Evolutionary conservation across 192 early-diverging fungal species (phyloP).

Genomic region (Endogone sp.): DNA sequence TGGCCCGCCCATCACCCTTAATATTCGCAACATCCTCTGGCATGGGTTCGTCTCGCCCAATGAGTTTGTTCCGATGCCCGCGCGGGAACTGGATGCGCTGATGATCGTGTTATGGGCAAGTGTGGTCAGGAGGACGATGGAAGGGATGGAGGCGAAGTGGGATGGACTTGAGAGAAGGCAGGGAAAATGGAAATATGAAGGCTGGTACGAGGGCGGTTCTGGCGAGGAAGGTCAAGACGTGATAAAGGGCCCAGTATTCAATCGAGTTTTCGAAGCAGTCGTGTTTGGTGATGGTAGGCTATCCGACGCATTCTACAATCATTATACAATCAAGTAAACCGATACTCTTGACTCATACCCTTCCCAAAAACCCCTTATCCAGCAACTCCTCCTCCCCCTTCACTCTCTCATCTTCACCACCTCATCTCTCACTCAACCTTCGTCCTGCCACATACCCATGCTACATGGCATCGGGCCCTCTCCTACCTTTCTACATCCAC

Average conservation of each 20-base stretch:
- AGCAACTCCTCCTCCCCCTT: not conserved
- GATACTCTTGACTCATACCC: no score
- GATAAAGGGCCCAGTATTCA: not conserved
- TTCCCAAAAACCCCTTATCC: not conserved
- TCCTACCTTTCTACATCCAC: constrained; percentile 1
- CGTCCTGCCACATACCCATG: not conserved
- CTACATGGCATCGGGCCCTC: constrained; percentile 9
- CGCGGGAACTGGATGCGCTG: constrained; percentile 5
- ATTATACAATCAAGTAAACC: not conserved
- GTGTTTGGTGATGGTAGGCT: constrained; percentile 12
- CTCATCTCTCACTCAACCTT: constrained; percentile 7
- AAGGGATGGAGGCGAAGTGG: not conserved
- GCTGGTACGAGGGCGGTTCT: not conserved
- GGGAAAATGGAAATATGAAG: not conserved
- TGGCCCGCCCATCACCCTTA: constrained; percentile 18
- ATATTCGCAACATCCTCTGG: constrained; percentile 22
- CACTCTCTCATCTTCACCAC: not conserved
- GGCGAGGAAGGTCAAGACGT: not conserved
- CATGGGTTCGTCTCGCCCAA: constrained; percentile 17
- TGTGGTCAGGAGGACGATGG: constrained; percentile 4
- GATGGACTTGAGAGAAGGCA: not conserved
- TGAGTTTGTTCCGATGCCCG: constrained; percentile 12
- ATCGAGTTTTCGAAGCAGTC: constrained; percentile 2
- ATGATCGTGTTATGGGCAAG: constrained; percentile 5
- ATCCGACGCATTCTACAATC: not conserved